Conservation (phyloP, 495 filamentous ascomycete species). For the Xylaria telfairii region DNA sequence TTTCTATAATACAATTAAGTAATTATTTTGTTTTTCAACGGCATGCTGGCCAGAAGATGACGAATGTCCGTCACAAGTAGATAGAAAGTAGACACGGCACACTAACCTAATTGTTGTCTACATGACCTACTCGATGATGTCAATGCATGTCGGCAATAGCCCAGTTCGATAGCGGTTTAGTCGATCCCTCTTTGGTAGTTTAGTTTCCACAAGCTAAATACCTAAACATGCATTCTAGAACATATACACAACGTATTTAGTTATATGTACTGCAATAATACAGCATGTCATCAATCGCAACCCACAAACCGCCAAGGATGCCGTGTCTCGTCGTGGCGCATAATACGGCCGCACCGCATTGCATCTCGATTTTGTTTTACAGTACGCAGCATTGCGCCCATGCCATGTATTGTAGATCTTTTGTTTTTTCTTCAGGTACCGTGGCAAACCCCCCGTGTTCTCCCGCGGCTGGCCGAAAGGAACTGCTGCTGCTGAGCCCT, state of each 20-base stretch:
- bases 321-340: slow-evolving; percentile 21
- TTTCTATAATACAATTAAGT: not conserved
- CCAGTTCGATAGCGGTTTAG: not conserved
- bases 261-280: no score
- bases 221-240: no score
- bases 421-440: not conserved
- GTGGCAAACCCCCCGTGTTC: not conserved
- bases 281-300: no score
- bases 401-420: slow-evolving; percentile 6
- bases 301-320: slow-evolving; percentile 7
- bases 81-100: not conserved
- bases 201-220: not conserved
- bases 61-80: slow-evolving; percentile 1
- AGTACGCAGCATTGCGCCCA: not conserved
- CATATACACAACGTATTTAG: no score
- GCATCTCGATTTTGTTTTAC: not conserved
- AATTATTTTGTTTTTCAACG: not conserved
- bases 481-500: not conserved
- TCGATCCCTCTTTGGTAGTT: not conserved
- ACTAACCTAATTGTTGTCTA: not conserved
- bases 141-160: not conserved
- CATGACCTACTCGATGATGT: slow-evolving; percentile 18
- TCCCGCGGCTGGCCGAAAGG: slow-evolving; percentile 14
- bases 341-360: slow-evolving; percentile 2
- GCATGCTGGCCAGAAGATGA: not conserved